phyloP scores from a whole-genome alignment of 371 early-diverging fungal genomes.

The Mortierella sp. region DNA sequence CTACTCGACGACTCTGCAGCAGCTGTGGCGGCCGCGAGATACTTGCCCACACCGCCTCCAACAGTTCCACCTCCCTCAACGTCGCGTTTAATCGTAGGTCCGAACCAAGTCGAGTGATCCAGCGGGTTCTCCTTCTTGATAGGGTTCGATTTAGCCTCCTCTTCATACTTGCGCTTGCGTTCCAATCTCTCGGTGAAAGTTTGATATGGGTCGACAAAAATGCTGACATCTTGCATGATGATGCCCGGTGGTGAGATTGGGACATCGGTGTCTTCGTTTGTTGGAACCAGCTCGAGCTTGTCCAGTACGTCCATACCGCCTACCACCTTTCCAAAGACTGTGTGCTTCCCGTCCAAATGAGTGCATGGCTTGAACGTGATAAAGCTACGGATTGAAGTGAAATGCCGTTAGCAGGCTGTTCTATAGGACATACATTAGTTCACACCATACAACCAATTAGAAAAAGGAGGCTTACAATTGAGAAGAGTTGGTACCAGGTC shows the following conservation, averaged over 20 bases:
- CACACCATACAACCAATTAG: background rate
- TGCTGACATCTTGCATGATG: slow-evolving; percentile 76
- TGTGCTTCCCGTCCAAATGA: slow-evolving; percentile 94
- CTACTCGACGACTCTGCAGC: slow-evolving; percentile 24
- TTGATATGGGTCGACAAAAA: slow-evolving; percentile 90
- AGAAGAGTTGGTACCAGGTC: slow-evolving; percentile 87
- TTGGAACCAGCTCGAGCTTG: slow-evolving; percentile 83
- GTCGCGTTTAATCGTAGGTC: slow-evolving; percentile 67
- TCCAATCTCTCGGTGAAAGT: slow-evolving; percentile 75
- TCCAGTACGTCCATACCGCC: slow-evolving; percentile 87
- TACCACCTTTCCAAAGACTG: slow-evolving; percentile 90
- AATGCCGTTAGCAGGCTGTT: no score
- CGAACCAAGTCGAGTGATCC: slow-evolving; percentile 79
- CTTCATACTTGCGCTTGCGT: slow-evolving; percentile 68
- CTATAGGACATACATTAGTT: background rate
- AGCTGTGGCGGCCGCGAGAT: slow-evolving; percentile 63
- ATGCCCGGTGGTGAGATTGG: slow-evolving; percentile 77
- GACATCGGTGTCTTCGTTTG: slow-evolving; percentile 76
- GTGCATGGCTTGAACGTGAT: slow-evolving; percentile 85
- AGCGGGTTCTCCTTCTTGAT: slow-evolving; percentile 59
- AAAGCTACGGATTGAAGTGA: slow-evolving; percentile 66
- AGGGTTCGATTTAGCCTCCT: slow-evolving; percentile 60
- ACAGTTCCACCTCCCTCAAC: slow-evolving; percentile 39
- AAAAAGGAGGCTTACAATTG: slow-evolving; percentile 81
- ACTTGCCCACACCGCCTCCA: slow-evolving; percentile 75